Evolutionary conservation across 352 stramenopile genomes (phyloP).

Genomic region (Phytopythium vexans): DNA sequence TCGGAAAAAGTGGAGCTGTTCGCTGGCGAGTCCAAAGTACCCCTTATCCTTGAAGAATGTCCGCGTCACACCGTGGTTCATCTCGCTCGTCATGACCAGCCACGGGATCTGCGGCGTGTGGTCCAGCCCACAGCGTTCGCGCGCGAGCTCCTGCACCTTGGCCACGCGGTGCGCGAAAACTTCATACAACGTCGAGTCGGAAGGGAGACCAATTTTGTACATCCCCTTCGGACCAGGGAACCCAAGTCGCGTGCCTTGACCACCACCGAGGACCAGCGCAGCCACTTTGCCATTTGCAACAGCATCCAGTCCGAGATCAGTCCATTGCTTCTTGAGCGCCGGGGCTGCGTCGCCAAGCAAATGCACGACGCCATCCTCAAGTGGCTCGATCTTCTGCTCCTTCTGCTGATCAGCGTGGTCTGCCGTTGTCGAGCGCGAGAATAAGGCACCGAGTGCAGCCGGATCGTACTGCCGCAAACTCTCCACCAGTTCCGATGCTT

Average conservation of each 20-base stretch:
- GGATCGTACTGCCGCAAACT: conserved; percentile 27
- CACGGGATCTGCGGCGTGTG: conserved; percentile 54
- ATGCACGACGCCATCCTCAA: conserved; percentile 41
- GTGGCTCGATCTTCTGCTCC: conserved; percentile 27
- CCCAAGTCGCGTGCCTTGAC: conserved; percentile 95
- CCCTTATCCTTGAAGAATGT: conserved; percentile 88
- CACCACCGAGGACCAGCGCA: conserved; percentile 91
- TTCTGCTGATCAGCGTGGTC: conserved; percentile 11
- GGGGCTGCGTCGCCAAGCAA: conserved; percentile 22
- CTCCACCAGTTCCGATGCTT: conserved; percentile 35
- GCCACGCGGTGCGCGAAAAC: conserved; percentile 91
- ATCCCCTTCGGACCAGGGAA: conserved; percentile 96
- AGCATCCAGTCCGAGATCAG: conserved; percentile 60
- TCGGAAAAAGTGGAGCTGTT: conserved; percentile 94
- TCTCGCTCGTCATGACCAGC: conserved; percentile 97
- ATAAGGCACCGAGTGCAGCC: conserved; percentile 26
- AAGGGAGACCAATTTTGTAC: conserved; percentile 92
- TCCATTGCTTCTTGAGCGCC: conserved; percentile 56
- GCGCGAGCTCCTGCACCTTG: conserved; percentile 56
- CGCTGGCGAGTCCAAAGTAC: conserved; percentile 89
- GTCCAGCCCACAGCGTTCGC: conserved; percentile 36
- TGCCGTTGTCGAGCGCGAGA: conserved; percentile 32
- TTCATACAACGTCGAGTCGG: conserved; percentile 92
- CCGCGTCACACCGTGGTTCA: conserved; percentile 94
- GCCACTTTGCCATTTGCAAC: conserved; percentile 89